Evolutionary conservation across 768 basidiomycete species (phyloP).

Genomic region (Ephemerocybe angulata): DNA sequence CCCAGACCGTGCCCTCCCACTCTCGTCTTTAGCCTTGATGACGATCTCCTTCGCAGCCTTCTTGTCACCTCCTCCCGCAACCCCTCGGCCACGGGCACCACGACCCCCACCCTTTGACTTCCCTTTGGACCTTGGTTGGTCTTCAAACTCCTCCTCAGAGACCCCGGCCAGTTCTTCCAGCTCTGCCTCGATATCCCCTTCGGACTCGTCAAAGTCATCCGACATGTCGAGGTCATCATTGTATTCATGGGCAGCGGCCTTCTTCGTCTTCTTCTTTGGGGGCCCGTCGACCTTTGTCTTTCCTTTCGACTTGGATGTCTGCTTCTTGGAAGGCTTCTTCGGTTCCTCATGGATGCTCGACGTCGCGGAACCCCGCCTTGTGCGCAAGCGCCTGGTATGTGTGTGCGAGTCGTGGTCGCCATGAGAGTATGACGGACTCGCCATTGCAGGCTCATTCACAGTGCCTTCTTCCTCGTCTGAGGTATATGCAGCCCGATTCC

Average conservation of each 20-base stretch:
- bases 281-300: slow-evolving; percentile 45
- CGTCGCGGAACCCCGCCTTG: not conserved
- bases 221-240: slow-evolving; percentile 8
- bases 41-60: slow-evolving; percentile 15
- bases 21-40: slow-evolving; percentile 12
- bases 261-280: slow-evolving; percentile 21
- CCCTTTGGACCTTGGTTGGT: slow-evolving; percentile 5
- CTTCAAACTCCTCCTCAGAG: slow-evolving; percentile 15
- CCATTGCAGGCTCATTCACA: not conserved
- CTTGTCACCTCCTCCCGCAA: slow-evolving; percentile 15
- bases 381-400: not conserved
- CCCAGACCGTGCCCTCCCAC: slow-evolving; percentile 7
- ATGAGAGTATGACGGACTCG: not conserved
- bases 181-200: slow-evolving; percentile 11
- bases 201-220: slow-evolving; percentile 15
- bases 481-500: not conserved
- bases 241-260: slow-evolving; percentile 13
- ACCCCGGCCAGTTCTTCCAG: slow-evolving; percentile 7
- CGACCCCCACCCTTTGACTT: not conserved
- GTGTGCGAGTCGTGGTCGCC: not conserved
- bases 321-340: not conserved
- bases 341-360: not conserved
- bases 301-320: not conserved
- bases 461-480: not conserved
- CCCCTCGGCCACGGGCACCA: slow-evolving; percentile 7